These are phyloP conservation scores for Neopestalotiopsis rosae DNA, from an alignment of 2,329 filamentous ascomycete genomes.

Conservation along the genomic window DNA sequence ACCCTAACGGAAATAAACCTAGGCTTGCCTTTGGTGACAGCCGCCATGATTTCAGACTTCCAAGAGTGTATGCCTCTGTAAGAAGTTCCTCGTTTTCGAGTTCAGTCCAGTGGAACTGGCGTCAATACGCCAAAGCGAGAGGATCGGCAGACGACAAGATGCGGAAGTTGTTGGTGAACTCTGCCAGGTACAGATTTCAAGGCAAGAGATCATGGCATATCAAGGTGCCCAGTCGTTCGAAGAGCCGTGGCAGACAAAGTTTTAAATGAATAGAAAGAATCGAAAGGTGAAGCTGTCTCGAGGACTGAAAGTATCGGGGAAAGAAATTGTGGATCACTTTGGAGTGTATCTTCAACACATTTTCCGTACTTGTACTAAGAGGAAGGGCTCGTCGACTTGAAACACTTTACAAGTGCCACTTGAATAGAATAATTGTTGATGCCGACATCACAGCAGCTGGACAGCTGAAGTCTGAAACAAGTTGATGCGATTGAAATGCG, in stretches of 20 bases:
- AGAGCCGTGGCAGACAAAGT: too few species aligned
- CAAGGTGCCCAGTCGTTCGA: too few species aligned
- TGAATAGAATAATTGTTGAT: not conserved
- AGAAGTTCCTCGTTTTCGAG: not conserved
- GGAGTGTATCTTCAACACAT: too few species aligned
- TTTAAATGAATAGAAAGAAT: too few species aligned
- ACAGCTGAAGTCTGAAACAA: not conserved
- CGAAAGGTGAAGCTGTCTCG: too few species aligned
- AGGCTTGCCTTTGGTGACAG: not conserved
- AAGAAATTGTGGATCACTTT: not conserved
- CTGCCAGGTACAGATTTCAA: too few species aligned
- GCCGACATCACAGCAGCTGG: not conserved
- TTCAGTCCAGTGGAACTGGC: not conserved
- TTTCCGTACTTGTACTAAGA: too few species aligned
- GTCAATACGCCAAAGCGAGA: not conserved
- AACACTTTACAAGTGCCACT: not conserved
- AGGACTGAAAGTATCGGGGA: not conserved
- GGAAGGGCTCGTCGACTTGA: not conserved
- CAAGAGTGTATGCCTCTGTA: not conserved
- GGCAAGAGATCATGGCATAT: too few species aligned
- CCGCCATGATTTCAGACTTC: not conserved
- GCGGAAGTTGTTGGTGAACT: too few species aligned
- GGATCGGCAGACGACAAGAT: too few species aligned
- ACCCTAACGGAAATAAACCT: constrained; percentile 5
- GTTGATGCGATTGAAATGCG: not conserved